A percentile compares a stretch with the other conserved stretches of the same genome.
phyloP scores from a whole-genome alignment of 2,329 filamentous ascomycete genomes.

The Zalaria obscura region DNA sequence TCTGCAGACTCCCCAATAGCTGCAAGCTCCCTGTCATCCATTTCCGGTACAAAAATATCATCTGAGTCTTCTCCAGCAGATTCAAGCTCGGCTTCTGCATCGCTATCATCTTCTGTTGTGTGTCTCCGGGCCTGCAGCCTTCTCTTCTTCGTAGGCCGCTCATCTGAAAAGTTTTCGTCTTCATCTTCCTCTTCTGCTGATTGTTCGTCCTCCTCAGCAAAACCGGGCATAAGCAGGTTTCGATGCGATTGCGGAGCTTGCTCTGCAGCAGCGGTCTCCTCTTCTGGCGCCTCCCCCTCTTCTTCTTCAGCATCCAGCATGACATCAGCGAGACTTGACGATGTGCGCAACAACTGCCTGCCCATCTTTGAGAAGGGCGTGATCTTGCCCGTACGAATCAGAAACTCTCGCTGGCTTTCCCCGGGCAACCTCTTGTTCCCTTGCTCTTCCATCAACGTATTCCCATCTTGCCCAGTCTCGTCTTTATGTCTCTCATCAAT shows the following conservation, averaged over 20 bases:
- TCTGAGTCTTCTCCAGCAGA: constrained; percentile 22
- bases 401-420: constrained; percentile 74
- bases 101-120: constrained; percentile 6
- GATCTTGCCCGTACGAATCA: constrained; percentile 93
- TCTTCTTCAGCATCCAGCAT: constrained; percentile 74
- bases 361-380: constrained; percentile 82
- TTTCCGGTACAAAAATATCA: constrained; percentile 25
- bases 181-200: constrained; percentile 16
- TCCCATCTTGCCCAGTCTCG: constrained; percentile 26
- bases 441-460: constrained; percentile 27
- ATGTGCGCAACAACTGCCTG: constrained; percentile 45
- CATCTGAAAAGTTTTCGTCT: constrained; percentile 21
- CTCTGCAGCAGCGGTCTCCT: constrained; percentile 13
- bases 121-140: constrained; percentile 14
- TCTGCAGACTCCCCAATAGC: constrained; percentile 24
- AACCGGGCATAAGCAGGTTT: constrained; percentile 34
- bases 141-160: constrained; percentile 26
- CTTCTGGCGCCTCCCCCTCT: constrained; percentile 29
- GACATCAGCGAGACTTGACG: constrained; percentile 60
- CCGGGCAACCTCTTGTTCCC: constrained; percentile 53
- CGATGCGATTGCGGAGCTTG: constrained; percentile 28
- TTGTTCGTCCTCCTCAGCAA: constrained; percentile 19
- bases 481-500: constrained; percentile 60
- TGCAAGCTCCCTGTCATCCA: constrained; percentile 24
- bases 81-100: constrained; percentile 7